These are phyloP conservation scores for Choricystis sp. DNA, from an alignment of 139 green algal genomes.

Conservation along the genomic window DNA sequence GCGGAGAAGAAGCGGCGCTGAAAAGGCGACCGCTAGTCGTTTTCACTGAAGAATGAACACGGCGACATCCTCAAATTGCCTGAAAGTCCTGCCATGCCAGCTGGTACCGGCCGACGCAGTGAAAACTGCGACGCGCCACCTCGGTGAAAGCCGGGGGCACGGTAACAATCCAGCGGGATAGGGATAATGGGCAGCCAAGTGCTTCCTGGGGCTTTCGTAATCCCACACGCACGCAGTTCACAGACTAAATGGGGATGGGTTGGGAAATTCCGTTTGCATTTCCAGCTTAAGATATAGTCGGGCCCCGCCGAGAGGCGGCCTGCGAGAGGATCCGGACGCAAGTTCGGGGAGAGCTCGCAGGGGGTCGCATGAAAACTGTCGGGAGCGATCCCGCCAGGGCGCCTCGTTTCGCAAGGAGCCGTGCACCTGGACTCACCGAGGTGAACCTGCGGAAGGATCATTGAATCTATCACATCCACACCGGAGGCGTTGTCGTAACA, in stretches of 20 bases:
- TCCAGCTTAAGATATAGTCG: slow-evolving; percentile 4
- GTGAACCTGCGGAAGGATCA: slow-evolving; percentile 68
- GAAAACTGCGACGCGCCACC: not conserved
- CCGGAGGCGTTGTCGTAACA: slow-evolving; percentile 9
- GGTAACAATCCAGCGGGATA: slow-evolving; percentile 1
- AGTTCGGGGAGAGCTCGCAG: not conserved
- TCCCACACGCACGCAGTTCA: slow-evolving; percentile 1
- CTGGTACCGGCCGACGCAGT: not conserved
- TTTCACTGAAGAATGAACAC: not conserved
- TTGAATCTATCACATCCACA: slow-evolving; percentile 41
- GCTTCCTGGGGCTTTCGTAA: not conserved
- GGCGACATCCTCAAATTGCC: slow-evolving; percentile 6
- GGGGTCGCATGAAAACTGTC: not conserved
- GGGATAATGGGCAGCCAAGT: slow-evolving; percentile 4
- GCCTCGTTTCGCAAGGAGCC: too few relatives aligned
- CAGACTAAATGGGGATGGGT: slow-evolving; percentile 4
- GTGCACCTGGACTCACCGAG: slow-evolving; percentile 11
- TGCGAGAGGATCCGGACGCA: not conserved
- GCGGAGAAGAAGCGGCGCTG: too few relatives aligned
- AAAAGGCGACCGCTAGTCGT: slow-evolving; percentile 1
- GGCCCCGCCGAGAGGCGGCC: not conserved
- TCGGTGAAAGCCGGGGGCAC: not conserved
- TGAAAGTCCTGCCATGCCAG: not conserved
- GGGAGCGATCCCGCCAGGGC: not conserved
- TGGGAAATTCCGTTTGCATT: not conserved